These are phyloP conservation scores for Diaporthe nobilis DNA, from an alignment of 2,329 filamentous ascomycete genomes.

Conservation along the genomic window DNA sequence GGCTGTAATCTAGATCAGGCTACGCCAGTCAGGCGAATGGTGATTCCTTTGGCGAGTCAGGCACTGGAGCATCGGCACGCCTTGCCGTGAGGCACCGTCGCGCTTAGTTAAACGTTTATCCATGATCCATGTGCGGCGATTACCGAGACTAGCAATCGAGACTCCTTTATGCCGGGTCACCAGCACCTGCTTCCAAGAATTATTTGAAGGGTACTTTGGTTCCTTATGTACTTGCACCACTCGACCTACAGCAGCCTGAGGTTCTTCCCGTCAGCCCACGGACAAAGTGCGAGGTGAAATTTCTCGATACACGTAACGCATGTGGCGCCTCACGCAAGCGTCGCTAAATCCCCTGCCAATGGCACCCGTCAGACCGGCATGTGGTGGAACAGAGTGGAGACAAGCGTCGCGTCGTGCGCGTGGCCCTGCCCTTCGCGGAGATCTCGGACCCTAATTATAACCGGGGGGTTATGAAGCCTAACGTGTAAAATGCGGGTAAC, in stretches of 20 bases:
- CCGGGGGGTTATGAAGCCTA: not conserved
- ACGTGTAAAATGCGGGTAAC: conserved; percentile 26
- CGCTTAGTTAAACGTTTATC: not conserved
- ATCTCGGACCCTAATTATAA: conserved; percentile 22
- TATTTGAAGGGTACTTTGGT: not conserved
- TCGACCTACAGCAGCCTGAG: not conserved
- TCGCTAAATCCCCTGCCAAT: conserved; percentile 24
- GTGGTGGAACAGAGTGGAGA: conserved; percentile 13
- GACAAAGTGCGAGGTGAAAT: not conserved
- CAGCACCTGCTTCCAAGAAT: too few species aligned
- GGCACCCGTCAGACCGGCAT: conserved; percentile 7
- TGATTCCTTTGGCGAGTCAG: conserved; percentile 11
- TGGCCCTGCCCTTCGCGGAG: conserved; percentile 20
- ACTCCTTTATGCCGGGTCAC: not conserved
- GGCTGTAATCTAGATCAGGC: not conserved
- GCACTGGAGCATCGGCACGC: not conserved
- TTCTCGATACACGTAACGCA: conserved; percentile 16
- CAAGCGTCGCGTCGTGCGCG: conserved; percentile 11
- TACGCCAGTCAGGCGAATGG: not conserved
- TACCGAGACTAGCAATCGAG: not conserved
- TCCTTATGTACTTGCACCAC: too few species aligned
- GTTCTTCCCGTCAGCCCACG: not conserved
- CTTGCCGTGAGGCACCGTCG: conserved; percentile 2
- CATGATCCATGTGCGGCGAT: conserved; percentile 9
- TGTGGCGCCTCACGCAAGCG: conserved; percentile 24